Base-by-base conservation (phyloP, 768 basidiomycete genomes). In the Lactifluus hygrophoroides region DNA sequence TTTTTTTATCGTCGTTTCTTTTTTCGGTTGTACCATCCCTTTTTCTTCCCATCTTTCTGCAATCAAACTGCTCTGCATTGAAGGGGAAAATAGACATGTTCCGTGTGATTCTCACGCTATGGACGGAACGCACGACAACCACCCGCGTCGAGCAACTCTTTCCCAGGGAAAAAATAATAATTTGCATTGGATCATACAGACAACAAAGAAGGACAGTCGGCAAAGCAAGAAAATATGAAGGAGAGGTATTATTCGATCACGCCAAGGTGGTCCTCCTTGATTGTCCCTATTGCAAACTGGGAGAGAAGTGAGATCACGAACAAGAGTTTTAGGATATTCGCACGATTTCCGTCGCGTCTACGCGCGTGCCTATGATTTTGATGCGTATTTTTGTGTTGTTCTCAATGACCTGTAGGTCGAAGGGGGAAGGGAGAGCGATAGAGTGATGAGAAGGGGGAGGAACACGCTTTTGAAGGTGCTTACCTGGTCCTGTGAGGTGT, bases 261-360 rank as follows among this genome's bases (percentile, higher is more conserved):
- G 47, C 95, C 95, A 28, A 98, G 76, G 71, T 94, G 95, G 69
- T 97, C 95, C 71, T 97, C 95, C 75, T 98, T 99, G 72, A 98
- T 96, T 3, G 90, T 93, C 9, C 94, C 95, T 64, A 97, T 98
- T 2, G 94, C 94, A 66, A 97, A 97, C 94, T 96, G 59, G 1
- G 27, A 45, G 55, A 37, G 7, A 37, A 38, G 21, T 25, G 4
- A 48, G 28, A 23, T 47, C 2, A 25, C 14, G 32, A n/a, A 25
- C 5, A 43, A 28, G 30, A 37, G 16, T 30, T 32, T 27, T 52
- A 45, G 23, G 34, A 58, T 43, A 5, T 16, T 75, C 91, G 64
- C 69, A 94, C 94, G 65, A 99, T 96, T 73, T 98, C 94, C 23
- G 94, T 97, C 34, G 94, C 94, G 69, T 99, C 96, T 3, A 97